Conservation (phyloP, 768 basidiomycete genomes). For the Xerocomellus intermedius region DNA sequence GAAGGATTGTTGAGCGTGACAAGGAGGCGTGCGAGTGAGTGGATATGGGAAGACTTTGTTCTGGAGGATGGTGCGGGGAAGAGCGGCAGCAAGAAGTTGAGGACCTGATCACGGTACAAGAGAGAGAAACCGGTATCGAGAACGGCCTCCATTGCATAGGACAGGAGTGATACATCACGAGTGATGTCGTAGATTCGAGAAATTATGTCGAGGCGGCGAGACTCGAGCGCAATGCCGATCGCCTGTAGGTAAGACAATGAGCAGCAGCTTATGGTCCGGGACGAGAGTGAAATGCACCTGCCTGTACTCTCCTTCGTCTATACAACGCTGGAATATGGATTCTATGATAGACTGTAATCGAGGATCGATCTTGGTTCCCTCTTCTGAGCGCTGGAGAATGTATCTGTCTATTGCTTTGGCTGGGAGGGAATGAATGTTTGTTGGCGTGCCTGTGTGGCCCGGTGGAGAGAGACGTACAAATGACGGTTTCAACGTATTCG, state of each 20-base stretch:
- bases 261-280: not conserved
- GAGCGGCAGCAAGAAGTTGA: slow-evolving; percentile 76
- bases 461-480: slow-evolving; percentile 62
- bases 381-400: slow-evolving; percentile 64
- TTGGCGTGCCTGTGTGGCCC: not conserved
- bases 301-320: slow-evolving; percentile 86
- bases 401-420: slow-evolving; percentile 97
- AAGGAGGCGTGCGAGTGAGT: slow-evolving; percentile 83
- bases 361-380: slow-evolving; percentile 70
- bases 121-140: slow-evolving; percentile 89
- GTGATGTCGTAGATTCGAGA: slow-evolving; percentile 71
- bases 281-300: slow-evolving; percentile 52
- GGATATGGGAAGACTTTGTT: slow-evolving; percentile 72
- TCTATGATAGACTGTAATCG: slow-evolving; percentile 85
- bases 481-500: slow-evolving; percentile 93
- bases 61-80: slow-evolving; percentile 76
- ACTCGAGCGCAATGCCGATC: slow-evolving; percentile 92
- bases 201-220: slow-evolving; percentile 84
- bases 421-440: slow-evolving; percentile 29
- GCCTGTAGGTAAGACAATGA: slow-evolving; percentile 49
- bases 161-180: slow-evolving; percentile 73
- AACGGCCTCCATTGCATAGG: slow-evolving; percentile 91
- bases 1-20: slow-evolving; percentile 85
- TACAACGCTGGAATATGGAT: slow-evolving; percentile 81
- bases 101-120: slow-evolving; percentile 78